Percentiles rank a stretch among this genome's conserved stretches.
Evolutionary conservation across 169 alveolate genomes (phyloP).

Genomic region (Amoebophrya sp.): DNA sequence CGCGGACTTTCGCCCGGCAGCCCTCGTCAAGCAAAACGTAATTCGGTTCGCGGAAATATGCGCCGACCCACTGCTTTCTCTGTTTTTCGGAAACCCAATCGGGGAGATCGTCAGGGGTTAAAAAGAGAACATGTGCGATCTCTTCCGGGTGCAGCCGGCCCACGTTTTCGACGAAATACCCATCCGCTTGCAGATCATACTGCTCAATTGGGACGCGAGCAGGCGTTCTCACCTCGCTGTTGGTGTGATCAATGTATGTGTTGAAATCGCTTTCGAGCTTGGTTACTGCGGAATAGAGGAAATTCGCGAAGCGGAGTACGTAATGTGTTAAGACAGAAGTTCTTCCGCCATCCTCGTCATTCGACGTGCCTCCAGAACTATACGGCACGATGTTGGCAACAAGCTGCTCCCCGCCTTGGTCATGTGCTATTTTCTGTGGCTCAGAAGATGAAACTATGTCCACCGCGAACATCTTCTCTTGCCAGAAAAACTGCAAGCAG

Average conservation of each 20-base stretch:
- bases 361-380: no score
- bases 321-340: no score
- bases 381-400: no score
- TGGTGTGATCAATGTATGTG: no score
- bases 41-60: background rate
- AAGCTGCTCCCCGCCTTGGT: background rate
- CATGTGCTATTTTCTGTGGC: background rate
- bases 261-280: no score
- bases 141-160: background rate
- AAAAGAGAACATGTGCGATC: background rate
- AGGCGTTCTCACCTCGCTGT: no score
- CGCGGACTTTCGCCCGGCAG: background rate
- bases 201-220: background rate
- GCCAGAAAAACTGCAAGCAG: background rate
- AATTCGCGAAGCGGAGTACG: no score
- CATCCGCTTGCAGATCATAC: background rate
- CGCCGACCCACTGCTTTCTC: background rate
- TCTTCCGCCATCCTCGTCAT: no score
- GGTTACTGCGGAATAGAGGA: no score
- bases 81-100: background rate
- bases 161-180: background rate
- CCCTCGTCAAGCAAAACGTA: background rate
- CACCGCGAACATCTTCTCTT: background rate
- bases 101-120: background rate
- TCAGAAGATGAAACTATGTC: no score